Conservation (phyloP, 83 land plant genomes). For the Isoetes engelmannii region DNA sequence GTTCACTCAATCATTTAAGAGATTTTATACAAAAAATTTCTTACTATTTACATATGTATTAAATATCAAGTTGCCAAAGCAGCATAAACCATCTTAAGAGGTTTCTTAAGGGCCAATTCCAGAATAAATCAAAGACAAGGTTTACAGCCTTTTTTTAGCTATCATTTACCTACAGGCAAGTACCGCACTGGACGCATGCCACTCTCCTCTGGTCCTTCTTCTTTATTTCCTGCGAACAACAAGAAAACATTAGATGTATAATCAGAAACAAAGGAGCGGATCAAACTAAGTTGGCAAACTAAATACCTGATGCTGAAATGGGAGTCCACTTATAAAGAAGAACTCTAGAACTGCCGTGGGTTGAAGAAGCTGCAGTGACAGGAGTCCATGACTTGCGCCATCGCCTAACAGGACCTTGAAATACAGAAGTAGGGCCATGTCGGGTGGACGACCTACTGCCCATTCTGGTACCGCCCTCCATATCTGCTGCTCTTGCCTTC, state of each 20-base stretch:
- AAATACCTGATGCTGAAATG: not conserved
- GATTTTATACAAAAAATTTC: too few species aligned
- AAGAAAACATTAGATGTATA: not conserved
- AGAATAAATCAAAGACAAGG: too few species aligned
- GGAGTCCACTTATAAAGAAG: constrained; percentile 28
- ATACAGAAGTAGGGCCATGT: constrained; percentile 27
- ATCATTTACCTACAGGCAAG: constrained; percentile 14
- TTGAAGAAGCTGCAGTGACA: constrained; percentile 15
- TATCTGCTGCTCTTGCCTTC: not conserved
- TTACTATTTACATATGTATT: too few species aligned
- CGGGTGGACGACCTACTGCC: constrained; percentile 30
- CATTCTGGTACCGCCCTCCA: constrained; percentile 26
- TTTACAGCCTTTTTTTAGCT: too few species aligned
- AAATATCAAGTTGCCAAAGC: too few species aligned
- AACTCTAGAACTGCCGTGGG: constrained; percentile 15
- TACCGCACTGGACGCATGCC: constrained; percentile 6
- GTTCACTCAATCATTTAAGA: too few species aligned
- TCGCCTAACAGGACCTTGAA: constrained; percentile 24
- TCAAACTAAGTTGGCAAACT: not conserved
- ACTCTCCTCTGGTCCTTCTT: constrained; percentile 7
- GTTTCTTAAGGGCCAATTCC: too few species aligned
- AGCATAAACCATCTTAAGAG: too few species aligned
- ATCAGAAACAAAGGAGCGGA: not conserved
- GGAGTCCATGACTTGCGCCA: constrained; percentile 31
- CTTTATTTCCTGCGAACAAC: constrained; percentile 12